Conservation (phyloP, 2,329 filamentous ascomycete genomes). For the Tolypocladium guangdongense region DNA sequence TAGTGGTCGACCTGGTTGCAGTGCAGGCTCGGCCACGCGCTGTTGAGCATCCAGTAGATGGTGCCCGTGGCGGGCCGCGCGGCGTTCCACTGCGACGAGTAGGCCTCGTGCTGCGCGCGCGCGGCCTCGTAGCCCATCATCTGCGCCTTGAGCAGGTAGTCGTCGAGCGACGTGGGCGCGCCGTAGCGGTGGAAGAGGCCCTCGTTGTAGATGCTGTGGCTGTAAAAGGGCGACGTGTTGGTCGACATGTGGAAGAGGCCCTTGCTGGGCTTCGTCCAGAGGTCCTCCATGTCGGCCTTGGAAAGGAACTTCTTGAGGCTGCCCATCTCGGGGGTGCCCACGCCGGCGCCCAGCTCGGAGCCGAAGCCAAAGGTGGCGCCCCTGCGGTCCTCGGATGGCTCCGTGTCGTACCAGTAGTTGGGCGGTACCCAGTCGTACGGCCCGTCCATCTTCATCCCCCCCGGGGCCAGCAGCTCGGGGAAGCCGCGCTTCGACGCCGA, state of each 20-base stretch:
- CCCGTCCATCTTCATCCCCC: conserved; percentile 55
- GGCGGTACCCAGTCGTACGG: conserved; percentile 58
- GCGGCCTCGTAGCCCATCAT: conserved; percentile 56
- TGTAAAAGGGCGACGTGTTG: conserved; percentile 41
- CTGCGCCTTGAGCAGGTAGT: conserved; percentile 50
- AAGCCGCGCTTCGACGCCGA: conserved; percentile 46
- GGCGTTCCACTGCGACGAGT: conserved; percentile 36
- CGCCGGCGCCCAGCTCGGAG: conserved; percentile 50
- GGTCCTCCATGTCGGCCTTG: conserved; percentile 34
- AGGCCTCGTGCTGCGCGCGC: conserved; percentile 47
- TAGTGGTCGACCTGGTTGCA: conserved; percentile 58
- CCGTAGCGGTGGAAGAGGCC: conserved; percentile 42
- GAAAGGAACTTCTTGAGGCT: conserved; percentile 45
- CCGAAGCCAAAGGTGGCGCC: conserved; percentile 54
- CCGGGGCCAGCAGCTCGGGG: conserved; percentile 38
- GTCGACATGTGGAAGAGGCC: conserved; percentile 50
- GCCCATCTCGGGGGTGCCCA: conserved; percentile 47
- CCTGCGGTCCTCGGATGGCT: conserved; percentile 24
- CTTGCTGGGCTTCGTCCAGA: conserved; percentile 44
- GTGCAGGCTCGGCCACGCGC: conserved; percentile 53
- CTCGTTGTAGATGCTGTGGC: conserved; percentile 45
- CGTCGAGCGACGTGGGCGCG: conserved; percentile 35
- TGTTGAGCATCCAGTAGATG: conserved; percentile 59
- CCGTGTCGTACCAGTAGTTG: conserved; percentile 48
- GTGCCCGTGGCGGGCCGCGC: conserved; percentile 44